These are phyloP conservation scores for Phaeosphaeria sp. DNA, from an alignment of 2,329 filamentous ascomycete genomes.

Conservation along the genomic window DNA sequence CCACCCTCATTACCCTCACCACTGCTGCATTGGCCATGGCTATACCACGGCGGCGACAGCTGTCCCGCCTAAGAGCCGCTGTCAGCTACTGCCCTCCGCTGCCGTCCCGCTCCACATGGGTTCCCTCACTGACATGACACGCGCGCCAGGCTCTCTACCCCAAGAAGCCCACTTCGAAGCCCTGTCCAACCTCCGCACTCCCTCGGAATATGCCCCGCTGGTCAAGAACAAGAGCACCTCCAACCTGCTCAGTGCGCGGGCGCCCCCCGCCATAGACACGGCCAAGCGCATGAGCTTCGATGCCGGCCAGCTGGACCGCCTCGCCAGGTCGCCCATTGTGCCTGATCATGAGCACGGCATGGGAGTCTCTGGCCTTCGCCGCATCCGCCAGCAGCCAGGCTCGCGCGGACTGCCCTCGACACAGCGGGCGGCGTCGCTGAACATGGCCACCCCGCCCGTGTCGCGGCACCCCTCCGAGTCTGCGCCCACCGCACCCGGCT, in stretches of 20 bases:
- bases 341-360: conserved; percentile 87
- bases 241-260: conserved; percentile 50
- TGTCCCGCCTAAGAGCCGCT: too few species aligned
- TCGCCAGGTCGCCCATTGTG: conserved; percentile 81
- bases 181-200: conserved; percentile 25
- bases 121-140: conserved; percentile 32
- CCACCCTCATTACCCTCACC: conserved; percentile 14
- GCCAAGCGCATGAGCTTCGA: conserved; percentile 78
- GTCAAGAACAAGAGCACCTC: conserved; percentile 58
- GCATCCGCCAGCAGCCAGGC: conserved; percentile 87
- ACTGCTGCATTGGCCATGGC: conserved; percentile 23
- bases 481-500: conserved; percentile 68
- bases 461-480: conserved; percentile 56
- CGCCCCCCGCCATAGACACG: conserved; percentile 58
- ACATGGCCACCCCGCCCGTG: conserved; percentile 64
- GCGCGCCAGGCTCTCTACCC: conserved; percentile 43
- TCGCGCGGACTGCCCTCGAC: conserved; percentile 58
- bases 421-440: conserved; percentile 74
- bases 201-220: conserved; percentile 44
- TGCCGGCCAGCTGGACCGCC: conserved; percentile 69
- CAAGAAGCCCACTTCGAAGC: conserved; percentile 36
- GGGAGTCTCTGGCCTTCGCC: conserved; percentile 83
- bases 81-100: conserved; percentile 11
- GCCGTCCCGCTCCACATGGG: conserved; percentile 3
- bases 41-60: conserved; percentile 1